Evolutionary conservation across 768 basidiomycete genomes (phyloP).

Genomic region (Hypholoma sublateritium): DNA sequence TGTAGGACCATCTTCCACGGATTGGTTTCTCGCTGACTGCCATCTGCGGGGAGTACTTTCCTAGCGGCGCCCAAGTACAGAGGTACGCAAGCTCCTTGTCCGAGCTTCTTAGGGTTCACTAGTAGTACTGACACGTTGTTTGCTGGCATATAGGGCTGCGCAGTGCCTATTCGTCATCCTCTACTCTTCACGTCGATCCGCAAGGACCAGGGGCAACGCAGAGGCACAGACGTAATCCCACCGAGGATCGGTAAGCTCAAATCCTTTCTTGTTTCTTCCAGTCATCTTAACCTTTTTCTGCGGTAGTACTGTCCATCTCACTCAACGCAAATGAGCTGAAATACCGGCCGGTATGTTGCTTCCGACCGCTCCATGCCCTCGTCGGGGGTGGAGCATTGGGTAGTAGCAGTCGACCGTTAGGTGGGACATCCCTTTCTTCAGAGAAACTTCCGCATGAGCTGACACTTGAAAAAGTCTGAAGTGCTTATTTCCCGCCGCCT

Average conservation of each 20-base stretch:
- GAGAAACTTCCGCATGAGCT: too few species aligned
- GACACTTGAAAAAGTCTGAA: neutral
- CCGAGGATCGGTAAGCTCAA: too few species aligned
- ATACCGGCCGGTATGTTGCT: too few species aligned
- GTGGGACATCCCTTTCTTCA: neutral
- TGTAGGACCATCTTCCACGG: neutral
- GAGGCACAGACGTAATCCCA: neutral
- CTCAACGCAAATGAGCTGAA: too few species aligned
- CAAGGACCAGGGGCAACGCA: neutral
- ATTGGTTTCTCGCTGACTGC: neutral
- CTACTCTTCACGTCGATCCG: neutral
- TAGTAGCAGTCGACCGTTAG: neutral
- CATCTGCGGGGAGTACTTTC: too few species aligned
- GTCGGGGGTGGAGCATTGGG: too few species aligned
- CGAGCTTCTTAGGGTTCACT: neutral
- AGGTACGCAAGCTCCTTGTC: neutral
- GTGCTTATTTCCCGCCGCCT: neutral
- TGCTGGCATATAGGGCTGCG: neutral
- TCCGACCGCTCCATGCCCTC: too few species aligned
- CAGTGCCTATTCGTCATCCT: neutral
- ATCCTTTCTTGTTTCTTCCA: too few species aligned
- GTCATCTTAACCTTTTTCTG: too few species aligned
- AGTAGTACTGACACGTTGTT: conserved; percentile 6
- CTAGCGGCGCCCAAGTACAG: neutral
- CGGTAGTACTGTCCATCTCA: too few species aligned